Conservation (phyloP, 2,329 filamentous ascomycete species). For the Colletotrichum noveboracense region DNA sequence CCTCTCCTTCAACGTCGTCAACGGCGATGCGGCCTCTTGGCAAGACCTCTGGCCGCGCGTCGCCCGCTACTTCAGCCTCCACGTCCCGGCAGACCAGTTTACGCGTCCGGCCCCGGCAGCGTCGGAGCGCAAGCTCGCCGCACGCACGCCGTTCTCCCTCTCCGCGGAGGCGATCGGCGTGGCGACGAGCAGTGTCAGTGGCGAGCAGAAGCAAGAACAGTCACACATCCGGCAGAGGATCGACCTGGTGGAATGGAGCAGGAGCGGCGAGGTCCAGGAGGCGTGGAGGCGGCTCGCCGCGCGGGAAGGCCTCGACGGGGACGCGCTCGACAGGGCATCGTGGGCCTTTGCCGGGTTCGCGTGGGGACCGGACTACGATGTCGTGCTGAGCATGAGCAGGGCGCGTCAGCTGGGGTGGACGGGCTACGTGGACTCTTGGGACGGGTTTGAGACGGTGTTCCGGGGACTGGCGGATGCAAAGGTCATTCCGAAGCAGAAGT, state of each 20-base stretch:
- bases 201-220: conserved; percentile 21
- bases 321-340: conserved; percentile 42
- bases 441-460: conserved; percentile 26
- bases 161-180: conserved; percentile 30
- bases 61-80: conserved; percentile 36
- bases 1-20: conserved; percentile 46
- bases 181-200: conserved; percentile 23
- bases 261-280: conserved; percentile 39
- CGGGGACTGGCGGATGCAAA: conserved; percentile 29
- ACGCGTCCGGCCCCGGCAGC: conserved; percentile 10
- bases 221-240: conserved; percentile 40
- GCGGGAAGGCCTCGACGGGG: conserved; percentile 38
- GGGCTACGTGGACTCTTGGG: conserved; percentile 31
- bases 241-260: conserved; percentile 44
- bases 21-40: conserved; percentile 46
- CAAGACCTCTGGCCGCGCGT: conserved; percentile 46
- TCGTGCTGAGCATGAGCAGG: conserved; percentile 47
- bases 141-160: conserved; percentile 34
- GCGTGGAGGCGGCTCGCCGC: conserved; percentile 44
- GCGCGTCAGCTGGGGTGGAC: conserved; percentile 47
- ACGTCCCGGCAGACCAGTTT: conserved; percentile 35
- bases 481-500: conserved; percentile 25
- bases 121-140: conserved; percentile 26
- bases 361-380: conserved; percentile 44
- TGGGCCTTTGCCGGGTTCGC: conserved; percentile 48